Base-by-base conservation (phyloP, 2,329 filamentous ascomycete genomes). In the Colletotrichum sp. region DNA sequence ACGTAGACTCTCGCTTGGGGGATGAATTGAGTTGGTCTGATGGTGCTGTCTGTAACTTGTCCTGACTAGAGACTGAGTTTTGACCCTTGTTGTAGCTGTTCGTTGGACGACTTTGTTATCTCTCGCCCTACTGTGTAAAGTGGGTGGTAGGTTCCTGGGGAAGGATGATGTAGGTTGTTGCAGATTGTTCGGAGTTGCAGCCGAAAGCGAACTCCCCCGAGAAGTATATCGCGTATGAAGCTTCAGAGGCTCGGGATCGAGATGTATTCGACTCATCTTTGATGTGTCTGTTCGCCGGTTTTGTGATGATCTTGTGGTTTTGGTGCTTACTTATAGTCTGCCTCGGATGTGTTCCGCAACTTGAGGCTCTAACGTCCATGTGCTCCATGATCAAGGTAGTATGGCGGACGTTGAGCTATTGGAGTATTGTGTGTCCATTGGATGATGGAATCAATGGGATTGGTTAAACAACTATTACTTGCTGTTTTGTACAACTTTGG, bases 11-110 rank as follows among this genome's bases (percentile, higher is more conserved):
- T 36, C 32, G 25, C 48, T 28, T 25, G 56, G 70, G 30, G 2
- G 7, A 16, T 48, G 64, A 69, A 74, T 74, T 74, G 74, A 69
- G 74, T 76, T 76, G 74, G 48, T 65, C 74, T 74, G 70, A 66
- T 68, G 18, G 36, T 71, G 34, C 16, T 56, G n/a, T 25, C 27
- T 56, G 28, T 39, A 55, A 43, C 32, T 58, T 25, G 25, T n/a
- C 56, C 32, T 68, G 52, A 43, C 48, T 60, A 58, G 30, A 58
- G 30, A 48, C 28, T 66, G 25, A 55, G n/a, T 36, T 43, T 60
- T 28, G 12, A 32, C 27, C 28, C n/a, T 55, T 32, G 25, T 15
- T 43, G 48, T 34, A 18, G 30, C 15, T 39, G 16, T 25, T 66
- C 6, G 30, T 66, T 39, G 27, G 36, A 52, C 36, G 39, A 34